Base-by-base conservation (phyloP, 495 filamentous ascomycete species). In the Xylaria curta region DNA sequence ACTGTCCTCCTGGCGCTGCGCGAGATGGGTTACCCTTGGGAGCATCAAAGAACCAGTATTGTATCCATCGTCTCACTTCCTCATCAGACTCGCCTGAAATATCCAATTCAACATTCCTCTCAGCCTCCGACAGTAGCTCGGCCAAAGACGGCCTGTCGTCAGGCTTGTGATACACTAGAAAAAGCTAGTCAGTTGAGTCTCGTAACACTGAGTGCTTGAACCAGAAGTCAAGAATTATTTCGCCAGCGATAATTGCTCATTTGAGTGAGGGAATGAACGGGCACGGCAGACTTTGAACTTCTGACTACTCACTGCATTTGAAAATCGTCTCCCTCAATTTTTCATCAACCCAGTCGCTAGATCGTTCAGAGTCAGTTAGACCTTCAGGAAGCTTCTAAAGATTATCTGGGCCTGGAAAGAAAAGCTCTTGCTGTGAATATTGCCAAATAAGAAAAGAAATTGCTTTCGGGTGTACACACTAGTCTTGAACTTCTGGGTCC, bases 101-200 rank as follows among this genome's bases (percentile, higher is more conserved):
- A 4, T 19, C 59, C 0, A 8, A 3, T 5, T 24, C 40, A 6
- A 46, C 6, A 5, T 60, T 73, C 0, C 17, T 10, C 26, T 46
- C 26, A 3, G 75, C 75, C 40, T 75, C 46, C n/a, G 26, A 7
- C 21, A 75, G 33, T 7, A 75, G 69, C 0, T 36, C 19, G 0
- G 13, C n/a, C n/a, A 76, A 62, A 4, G 19, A 44, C 56, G 76
- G 76, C 7, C 76, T 72, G 21, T 78, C 70, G 1, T 38, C 53
- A 12, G 76, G 76, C 9, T 60, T 40, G 53, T 78, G 74, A 46
- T 76, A 76, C 74, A 78, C 69, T 71, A 13, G 53, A 31, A 47
- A 36, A 28, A 42, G 19, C 31, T 5, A 10, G 31, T 56, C 9
- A 63, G 33, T 10, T 5, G 36, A 0, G 6, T 24, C 46, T 61